Percentiles rank a stretch among this genome's conserved stretches.
phyloP scores from a whole-genome alignment of 1,139 yeast genomes.

The Yamadazyma conglobata region DNA sequence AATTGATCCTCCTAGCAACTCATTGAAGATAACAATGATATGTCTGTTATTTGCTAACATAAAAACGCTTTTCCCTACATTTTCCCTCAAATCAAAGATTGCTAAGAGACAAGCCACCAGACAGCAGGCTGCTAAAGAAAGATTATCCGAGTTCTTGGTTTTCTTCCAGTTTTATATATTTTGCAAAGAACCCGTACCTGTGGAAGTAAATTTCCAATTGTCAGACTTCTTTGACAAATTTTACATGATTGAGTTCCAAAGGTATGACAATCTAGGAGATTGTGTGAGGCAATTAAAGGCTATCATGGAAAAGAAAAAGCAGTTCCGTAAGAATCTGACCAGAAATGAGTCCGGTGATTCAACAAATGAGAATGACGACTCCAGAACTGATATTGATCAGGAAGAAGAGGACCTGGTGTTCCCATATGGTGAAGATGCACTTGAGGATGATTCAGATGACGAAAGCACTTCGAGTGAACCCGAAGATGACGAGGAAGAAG shows the following conservation, averaged over 20 bases:
- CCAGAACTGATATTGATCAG: slow-evolving; percentile 11
- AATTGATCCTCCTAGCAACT: slow-evolving; percentile 65
- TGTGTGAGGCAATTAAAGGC: slow-evolving; percentile 37
- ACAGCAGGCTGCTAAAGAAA: slow-evolving; percentile 16
- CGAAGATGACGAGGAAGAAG: slow-evolving; percentile 19
- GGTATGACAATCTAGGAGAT: slow-evolving; percentile 40
- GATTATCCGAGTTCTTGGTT: slow-evolving; percentile 45
- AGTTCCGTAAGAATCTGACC: slow-evolving; percentile 15
- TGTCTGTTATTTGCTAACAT: slow-evolving; percentile 24
- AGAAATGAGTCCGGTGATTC: too few species aligned
- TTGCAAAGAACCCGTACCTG: slow-evolving; percentile 67
- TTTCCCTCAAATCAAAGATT: neutral
- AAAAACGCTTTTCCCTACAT: neutral
- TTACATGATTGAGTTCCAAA: slow-evolving; percentile 12
- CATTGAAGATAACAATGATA: slow-evolving; percentile 64
- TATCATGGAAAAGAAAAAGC: slow-evolving; percentile 14
- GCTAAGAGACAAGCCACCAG: neutral
- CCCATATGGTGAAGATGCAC: slow-evolving; percentile 14
- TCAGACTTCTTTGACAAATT: slow-evolving; percentile 19
- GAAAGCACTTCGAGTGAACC: slow-evolving; percentile 7
- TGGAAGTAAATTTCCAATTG: slow-evolving; percentile 36
- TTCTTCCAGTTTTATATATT: slow-evolving; percentile 75
- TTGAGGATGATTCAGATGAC: slow-evolving; percentile 18
- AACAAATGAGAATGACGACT: neutral
- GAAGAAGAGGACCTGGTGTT: slow-evolving; percentile 17